Evolutionary conservation across 768 basidiomycete genomes (phyloP).

Genomic region (Lepiota brunneoincarnata): DNA sequence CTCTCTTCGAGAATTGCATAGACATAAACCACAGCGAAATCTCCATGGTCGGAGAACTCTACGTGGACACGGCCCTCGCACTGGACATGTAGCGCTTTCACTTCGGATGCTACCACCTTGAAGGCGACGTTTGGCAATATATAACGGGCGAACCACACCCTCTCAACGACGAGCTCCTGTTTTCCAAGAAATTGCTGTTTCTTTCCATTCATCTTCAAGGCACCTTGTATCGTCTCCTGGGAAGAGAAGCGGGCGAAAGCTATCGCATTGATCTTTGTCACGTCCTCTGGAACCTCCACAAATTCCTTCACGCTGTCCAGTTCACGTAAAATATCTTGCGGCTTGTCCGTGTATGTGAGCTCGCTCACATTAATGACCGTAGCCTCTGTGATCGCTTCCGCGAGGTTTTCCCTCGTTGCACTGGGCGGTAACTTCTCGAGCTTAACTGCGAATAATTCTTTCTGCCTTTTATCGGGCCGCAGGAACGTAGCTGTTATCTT

Average conservation of each 20-base stretch:
- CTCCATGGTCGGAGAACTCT: slow-evolving; percentile 16
- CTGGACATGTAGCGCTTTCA: slow-evolving; percentile 7
- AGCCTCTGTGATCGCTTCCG: slow-evolving; percentile 27
- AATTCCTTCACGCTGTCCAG: slow-evolving; percentile 39
- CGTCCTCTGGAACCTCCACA: slow-evolving; percentile 32
- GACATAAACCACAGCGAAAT: slow-evolving; percentile 35
- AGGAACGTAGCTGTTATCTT: slow-evolving; percentile 38
- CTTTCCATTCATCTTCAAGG: slow-evolving; percentile 21
- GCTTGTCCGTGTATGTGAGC: slow-evolving; percentile 32
- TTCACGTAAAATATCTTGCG: slow-evolving; percentile 29
- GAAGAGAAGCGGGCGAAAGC: slow-evolving; percentile 35
- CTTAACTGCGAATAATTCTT: slow-evolving; percentile 37
- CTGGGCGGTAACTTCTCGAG: slow-evolving; percentile 41
- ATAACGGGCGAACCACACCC: slow-evolving; percentile 39
- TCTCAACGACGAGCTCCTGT: slow-evolving; percentile 33
- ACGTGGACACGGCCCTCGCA: slow-evolving; percentile 11
- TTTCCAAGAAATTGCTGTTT: slow-evolving; percentile 36
- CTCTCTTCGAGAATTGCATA: slow-evolving; percentile 30
- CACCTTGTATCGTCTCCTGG: slow-evolving; percentile 21
- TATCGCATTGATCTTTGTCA: slow-evolving; percentile 27
- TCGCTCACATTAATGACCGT: slow-evolving; percentile 27
- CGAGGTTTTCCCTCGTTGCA: slow-evolving; percentile 28
- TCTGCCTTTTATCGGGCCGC: slow-evolving; percentile 30
- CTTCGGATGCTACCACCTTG: slow-evolving; percentile 22
- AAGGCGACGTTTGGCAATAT: slow-evolving; percentile 30